These are phyloP conservation scores for Aureoboletus auriporus DNA, from an alignment of 768 basidiomycete species.

Conservation along the genomic window DNA sequence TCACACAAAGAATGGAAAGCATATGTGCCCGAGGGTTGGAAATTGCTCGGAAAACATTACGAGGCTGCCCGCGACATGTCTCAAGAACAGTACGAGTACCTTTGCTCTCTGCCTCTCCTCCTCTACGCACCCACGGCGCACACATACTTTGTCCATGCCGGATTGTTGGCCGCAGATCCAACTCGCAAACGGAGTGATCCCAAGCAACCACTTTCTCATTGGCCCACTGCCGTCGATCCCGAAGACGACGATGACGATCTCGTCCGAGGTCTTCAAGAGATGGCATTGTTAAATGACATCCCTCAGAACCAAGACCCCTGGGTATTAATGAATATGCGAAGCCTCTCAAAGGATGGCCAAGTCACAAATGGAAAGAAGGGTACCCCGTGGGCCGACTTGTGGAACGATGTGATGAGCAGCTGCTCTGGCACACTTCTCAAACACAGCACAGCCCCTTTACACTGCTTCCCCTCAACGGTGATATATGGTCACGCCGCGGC, in stretches of 20 bases:
- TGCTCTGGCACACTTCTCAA: slow-evolving; percentile 42
- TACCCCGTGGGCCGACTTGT: slow-evolving; percentile 70
- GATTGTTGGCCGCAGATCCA: slow-evolving; percentile 73
- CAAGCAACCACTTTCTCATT: slow-evolving; percentile 67
- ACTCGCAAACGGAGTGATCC: slow-evolving; percentile 42
- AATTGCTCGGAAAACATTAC: slow-evolving; percentile 75
- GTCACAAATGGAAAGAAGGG: slow-evolving; percentile 39
- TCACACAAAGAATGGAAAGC: slow-evolving; percentile 42
- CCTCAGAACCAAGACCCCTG: slow-evolving; percentile 78
- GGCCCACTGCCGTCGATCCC: slow-evolving; percentile 39
- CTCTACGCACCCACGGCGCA: slow-evolving; percentile 76
- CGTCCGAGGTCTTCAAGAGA: slow-evolving; percentile 62
- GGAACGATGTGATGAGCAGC: slow-evolving; percentile 60
- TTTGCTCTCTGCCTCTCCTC: slow-evolving; percentile 67
- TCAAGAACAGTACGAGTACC: slow-evolving; percentile 62
- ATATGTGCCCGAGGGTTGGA: slow-evolving; percentile 65
- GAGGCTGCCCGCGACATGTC: slow-evolving; percentile 65
- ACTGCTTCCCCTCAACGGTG: slow-evolving; percentile 72
- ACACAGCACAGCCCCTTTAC: slow-evolving; percentile 29
- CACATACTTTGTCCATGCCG: slow-evolving; percentile 78
- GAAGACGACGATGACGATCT: slow-evolving; percentile 10
- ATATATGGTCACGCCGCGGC: slow-evolving; percentile 85
- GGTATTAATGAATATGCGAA: slow-evolving; percentile 46
- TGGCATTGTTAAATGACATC: slow-evolving; percentile 58
- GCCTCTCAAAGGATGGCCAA: slow-evolving; percentile 37